Percentiles rank a stretch among this genome's conserved stretches.
phyloP scores from a whole-genome alignment of 306 rosid genomes.

The Alnus rubra region DNA sequence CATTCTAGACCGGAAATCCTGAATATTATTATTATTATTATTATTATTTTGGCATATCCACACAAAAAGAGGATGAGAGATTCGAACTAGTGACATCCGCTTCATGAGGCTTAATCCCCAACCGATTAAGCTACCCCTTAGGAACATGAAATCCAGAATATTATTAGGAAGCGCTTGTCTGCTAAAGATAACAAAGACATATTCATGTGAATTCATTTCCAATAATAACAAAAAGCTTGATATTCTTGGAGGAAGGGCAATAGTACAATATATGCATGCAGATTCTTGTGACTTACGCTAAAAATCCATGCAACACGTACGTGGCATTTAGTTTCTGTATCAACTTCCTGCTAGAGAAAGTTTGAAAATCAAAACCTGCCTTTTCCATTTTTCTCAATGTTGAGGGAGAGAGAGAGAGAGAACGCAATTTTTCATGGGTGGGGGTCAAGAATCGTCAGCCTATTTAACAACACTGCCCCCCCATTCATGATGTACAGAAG shows the following conservation, averaged over 20 bases:
- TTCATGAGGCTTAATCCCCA: no score
- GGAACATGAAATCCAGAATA: not conserved
- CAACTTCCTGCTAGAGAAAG: constrained; percentile 19
- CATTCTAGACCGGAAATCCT: no score
- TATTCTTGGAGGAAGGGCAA: not conserved
- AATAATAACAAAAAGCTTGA: constrained; percentile 3
- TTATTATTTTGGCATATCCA: no score
- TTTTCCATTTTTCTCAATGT: constrained; percentile 8
- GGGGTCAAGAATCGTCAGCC: constrained; percentile 61
- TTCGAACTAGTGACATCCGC: no score
- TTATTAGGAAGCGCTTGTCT: not conserved
- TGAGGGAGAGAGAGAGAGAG: not conserved
- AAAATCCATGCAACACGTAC: constrained; percentile 26
- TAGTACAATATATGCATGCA: constrained; percentile 26
- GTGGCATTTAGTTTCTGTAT: constrained; percentile 20
- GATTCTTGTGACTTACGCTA: constrained; percentile 31
- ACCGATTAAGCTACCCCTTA: no score
- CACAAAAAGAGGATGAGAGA: no score
- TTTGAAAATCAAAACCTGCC: constrained; percentile 28
- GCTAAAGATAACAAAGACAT: not conserved
- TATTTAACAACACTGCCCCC: constrained; percentile 37
- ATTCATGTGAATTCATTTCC: constrained; percentile 8
- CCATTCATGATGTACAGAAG: constrained; percentile 35
- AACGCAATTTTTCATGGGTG: constrained; percentile 35
- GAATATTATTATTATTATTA: no score